These are phyloP conservation scores for Collybiopsis luxurians DNA, from an alignment of 768 basidiomycete genomes.

Conservation along the genomic window DNA sequence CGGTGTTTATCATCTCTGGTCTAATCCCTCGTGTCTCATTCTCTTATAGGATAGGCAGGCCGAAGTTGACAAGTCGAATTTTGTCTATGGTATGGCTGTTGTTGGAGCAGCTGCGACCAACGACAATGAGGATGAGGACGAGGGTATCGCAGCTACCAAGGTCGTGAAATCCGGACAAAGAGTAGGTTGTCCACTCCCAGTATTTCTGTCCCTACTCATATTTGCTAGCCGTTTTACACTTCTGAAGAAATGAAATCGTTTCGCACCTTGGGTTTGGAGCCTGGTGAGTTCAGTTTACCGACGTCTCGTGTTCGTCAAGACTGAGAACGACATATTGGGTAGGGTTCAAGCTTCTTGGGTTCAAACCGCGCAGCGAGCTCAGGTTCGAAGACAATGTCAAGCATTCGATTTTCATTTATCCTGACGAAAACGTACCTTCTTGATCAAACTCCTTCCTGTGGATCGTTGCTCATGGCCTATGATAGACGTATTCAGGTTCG, in stretches of 20 bases:
- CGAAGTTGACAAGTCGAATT: constrained; percentile 41
- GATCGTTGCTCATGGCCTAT: background rate
- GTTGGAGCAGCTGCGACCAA: constrained; percentile 30
- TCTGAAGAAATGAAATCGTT: constrained; percentile 81
- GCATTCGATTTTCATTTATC: constrained; percentile 89
- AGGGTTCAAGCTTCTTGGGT: constrained; percentile 92
- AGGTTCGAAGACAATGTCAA: constrained; percentile 88
- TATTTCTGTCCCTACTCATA: constrained; percentile 3
- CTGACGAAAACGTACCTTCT: constrained; percentile 72
- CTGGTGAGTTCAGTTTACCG: constrained; percentile 54
- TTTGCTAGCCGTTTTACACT: constrained; percentile 73
- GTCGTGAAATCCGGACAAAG: constrained; percentile 50
- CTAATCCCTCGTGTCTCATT: too few relatives aligned
- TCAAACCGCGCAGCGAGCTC: constrained; percentile 71
- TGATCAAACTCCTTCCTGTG: background rate
- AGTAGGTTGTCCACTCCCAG: constrained; percentile 32
- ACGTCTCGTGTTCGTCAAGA: background rate
- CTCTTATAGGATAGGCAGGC: constrained; percentile 38
- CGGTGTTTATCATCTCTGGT: constrained; percentile 3
- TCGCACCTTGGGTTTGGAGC: constrained; percentile 75
- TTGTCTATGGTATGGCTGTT: constrained; percentile 43
- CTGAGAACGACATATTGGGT: background rate
- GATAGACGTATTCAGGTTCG: constrained; percentile 79
- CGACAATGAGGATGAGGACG: constrained; percentile 40
- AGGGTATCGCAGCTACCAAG: constrained; percentile 35